Percentiles rank a stretch among this genome's conserved stretches.
Evolutionary conservation across 345 rosid species (phyloP).

Genomic region (Streptanthus diversifolius): DNA sequence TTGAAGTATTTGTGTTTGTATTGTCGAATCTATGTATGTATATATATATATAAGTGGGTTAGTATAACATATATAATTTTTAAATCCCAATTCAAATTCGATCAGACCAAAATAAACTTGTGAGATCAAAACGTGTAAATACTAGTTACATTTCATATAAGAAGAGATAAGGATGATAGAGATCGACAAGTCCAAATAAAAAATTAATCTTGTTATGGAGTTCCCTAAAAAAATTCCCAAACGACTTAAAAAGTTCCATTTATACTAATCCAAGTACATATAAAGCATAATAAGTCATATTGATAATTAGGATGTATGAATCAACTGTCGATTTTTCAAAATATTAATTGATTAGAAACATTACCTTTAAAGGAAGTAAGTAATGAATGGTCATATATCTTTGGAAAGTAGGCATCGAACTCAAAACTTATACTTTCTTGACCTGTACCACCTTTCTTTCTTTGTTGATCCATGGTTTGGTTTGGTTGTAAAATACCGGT

Average conservation of each 20-base stretch:
- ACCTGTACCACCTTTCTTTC: slow-evolving; percentile 64
- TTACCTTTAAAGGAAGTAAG: slow-evolving; percentile 56
- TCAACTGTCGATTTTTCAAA: background rate
- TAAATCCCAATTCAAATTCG: background rate
- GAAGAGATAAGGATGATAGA: slow-evolving; percentile 29
- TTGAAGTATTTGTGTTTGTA: slow-evolving; percentile 14
- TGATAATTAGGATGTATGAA: background rate
- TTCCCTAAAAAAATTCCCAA: background rate
- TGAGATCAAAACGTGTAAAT: background rate
- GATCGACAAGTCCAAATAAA: slow-evolving; percentile 18
- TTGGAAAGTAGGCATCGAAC: slow-evolving; percentile 65
- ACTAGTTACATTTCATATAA: slow-evolving; percentile 24
- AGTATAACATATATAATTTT: background rate
- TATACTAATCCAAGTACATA: slow-evolving; percentile 21
- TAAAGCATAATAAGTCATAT: background rate
- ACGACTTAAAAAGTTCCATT: slow-evolving; percentile 9
- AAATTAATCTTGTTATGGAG: background rate
- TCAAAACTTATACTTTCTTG: slow-evolving; percentile 38
- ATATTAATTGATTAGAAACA: background rate
- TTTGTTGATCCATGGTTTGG: slow-evolving; percentile 80
- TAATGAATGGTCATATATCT: slow-evolving; percentile 66
- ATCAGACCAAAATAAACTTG: background rate
- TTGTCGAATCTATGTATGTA: slow-evolving; percentile 24
- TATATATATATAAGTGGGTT: background rate
- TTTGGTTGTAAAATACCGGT: slow-evolving; percentile 48